These are phyloP conservation scores for Crithidia acanthocephali DNA, from an alignment of 208 protist species.

Conservation along the genomic window DNA sequence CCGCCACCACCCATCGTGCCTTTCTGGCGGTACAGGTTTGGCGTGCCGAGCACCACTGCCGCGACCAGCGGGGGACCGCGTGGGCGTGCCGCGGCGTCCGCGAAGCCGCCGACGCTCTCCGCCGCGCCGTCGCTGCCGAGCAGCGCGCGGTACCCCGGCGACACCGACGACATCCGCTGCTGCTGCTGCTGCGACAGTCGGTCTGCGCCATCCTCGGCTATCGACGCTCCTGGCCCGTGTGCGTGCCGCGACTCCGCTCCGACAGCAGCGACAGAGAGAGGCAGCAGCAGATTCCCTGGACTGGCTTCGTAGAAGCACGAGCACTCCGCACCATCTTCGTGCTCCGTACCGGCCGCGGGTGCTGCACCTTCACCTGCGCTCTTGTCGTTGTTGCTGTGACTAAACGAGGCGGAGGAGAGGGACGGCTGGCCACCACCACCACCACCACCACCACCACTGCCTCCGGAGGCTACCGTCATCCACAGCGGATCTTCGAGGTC, in stretches of 20 bases:
- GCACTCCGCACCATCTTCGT: conserved; percentile 6
- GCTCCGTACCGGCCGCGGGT: background rate
- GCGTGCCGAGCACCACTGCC: conserved; percentile 33
- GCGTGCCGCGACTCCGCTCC: background rate
- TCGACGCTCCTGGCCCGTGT: background rate
- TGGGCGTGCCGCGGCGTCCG: background rate
- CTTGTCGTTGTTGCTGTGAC: background rate
- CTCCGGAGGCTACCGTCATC: conserved; percentile 1
- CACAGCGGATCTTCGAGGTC: conserved; percentile 47
- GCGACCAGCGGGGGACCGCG: conserved; percentile 11
- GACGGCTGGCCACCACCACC: background rate
- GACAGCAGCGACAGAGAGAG: background rate
- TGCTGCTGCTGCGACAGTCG: background rate
- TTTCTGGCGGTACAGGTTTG: conserved; percentile 20
- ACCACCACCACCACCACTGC: background rate
- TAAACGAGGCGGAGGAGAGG: background rate
- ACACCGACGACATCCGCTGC: background rate
- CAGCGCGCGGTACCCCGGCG: conserved; percentile 9
- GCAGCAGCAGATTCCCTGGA: conserved; percentile 14
- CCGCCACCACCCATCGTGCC: background rate
- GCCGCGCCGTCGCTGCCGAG: background rate
- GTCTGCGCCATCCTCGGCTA: background rate
- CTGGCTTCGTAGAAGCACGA: conserved; percentile 20
- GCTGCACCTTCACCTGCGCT: background rate
- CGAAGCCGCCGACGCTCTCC: background rate